These are phyloP conservation scores for Ophiostoma sp. DNA, from an alignment of 2,329 filamentous ascomycete genomes.

Conservation along the genomic window DNA sequence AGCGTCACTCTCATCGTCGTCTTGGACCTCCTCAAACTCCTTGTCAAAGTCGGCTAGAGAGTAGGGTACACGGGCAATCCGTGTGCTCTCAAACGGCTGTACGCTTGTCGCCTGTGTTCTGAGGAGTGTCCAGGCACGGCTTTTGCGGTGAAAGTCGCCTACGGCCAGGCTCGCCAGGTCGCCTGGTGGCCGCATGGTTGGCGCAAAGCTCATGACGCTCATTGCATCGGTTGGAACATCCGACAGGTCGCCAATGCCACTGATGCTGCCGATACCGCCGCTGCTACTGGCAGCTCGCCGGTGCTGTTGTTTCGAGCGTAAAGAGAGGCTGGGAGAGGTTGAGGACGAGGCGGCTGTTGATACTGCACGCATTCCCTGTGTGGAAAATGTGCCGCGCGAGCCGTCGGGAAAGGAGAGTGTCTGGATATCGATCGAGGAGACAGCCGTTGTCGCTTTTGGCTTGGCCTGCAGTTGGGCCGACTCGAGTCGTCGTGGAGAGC, in stretches of 20 bases:
- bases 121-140: conserved; percentile 67
- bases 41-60: conserved; percentile 66
- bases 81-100: conserved; percentile 60
- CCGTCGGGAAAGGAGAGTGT: conserved; percentile 72
- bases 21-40: conserved; percentile 77
- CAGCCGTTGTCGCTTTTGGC: conserved; percentile 69
- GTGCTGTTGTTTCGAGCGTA: conserved; percentile 1
- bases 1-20: conserved; percentile 40
- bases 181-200: conserved; percentile 61
- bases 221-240: conserved; percentile 64
- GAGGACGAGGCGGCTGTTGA: conserved; percentile 38
- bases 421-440: conserved; percentile 79
- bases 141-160: conserved; percentile 66
- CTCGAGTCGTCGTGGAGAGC: conserved; percentile 37
- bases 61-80: conserved; percentile 45
- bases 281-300: conserved; percentile 29
- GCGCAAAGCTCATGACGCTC: conserved; percentile 67
- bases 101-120: conserved; percentile 61
- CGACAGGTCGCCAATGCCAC: conserved; percentile 23
- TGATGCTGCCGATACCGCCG: neutral
- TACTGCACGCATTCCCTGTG: conserved; percentile 39
- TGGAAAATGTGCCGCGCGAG: conserved; percentile 63
- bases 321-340: conserved; percentile 17
- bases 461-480: conserved; percentile 52
- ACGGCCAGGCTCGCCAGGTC: conserved; percentile 82